Evolutionary conservation across 192 early-diverging fungal species (phyloP).

Genomic region (Chytriomyces hyalinus): DNA sequence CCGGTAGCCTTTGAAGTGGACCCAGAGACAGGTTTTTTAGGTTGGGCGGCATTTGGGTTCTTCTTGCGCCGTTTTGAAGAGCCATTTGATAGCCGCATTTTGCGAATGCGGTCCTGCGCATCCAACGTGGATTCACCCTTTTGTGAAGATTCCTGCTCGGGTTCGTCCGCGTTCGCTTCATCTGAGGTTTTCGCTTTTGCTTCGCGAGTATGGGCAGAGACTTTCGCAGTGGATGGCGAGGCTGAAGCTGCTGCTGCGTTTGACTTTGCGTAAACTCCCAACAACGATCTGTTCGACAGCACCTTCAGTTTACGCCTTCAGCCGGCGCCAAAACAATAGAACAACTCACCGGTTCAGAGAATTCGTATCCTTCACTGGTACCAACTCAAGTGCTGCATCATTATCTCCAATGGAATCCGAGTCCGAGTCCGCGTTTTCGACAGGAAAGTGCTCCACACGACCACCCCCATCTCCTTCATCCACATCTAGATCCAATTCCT

Average conservation of each 20-base stretch:
- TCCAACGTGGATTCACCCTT: background rate
- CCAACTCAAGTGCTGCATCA: background rate
- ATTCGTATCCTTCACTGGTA: constrained; percentile 28
- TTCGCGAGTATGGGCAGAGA: background rate
- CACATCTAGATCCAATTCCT: background rate
- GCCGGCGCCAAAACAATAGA: too few species aligned
- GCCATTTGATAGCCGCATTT: constrained; percentile 17
- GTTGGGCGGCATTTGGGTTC: background rate
- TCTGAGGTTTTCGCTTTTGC: too few species aligned
- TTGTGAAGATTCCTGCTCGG: background rate
- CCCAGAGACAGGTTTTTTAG: background rate
- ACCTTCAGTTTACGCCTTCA: background rate
- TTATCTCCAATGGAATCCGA: constrained; percentile 5
- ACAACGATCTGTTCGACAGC: background rate
- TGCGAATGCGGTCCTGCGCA: constrained; percentile 19
- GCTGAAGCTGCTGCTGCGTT: background rate
- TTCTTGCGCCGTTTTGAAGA: constrained; percentile 24
- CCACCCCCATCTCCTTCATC: background rate
- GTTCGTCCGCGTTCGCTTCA: background rate
- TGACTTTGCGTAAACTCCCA: constrained; percentile 22
- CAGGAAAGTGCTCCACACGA: background rate
- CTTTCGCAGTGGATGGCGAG: background rate
- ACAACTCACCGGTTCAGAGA: background rate
- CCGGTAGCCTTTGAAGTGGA: background rate
- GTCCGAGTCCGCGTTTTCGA: background rate